Conservation (phyloP, 2,329 filamentous ascomycete species). For the Fusarium bulbicola region DNA sequence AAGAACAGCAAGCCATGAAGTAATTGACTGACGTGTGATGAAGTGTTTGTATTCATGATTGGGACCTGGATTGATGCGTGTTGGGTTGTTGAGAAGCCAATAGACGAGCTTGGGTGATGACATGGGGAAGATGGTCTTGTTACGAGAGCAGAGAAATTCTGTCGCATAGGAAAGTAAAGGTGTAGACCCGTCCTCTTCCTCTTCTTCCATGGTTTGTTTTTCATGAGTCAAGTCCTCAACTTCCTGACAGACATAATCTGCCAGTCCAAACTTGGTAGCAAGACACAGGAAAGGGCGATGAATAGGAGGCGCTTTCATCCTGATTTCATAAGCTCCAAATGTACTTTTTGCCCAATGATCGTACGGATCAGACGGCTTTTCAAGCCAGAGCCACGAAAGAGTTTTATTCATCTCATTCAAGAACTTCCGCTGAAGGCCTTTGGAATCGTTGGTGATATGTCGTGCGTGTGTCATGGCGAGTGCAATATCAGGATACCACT, state of each 20-base stretch:
- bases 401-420: constrained; percentile 9
- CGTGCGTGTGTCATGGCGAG: constrained; percentile 51
- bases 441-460: constrained; percentile 32
- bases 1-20: not conserved
- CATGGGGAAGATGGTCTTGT: constrained; percentile 7
- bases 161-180: constrained; percentile 8
- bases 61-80: not conserved
- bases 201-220: too few species aligned
- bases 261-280: not conserved
- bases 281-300: not conserved
- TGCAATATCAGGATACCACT: constrained; percentile 51
- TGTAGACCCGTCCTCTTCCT: not conserved
- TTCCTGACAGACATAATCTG: not conserved
- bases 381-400: constrained; percentile 5
- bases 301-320: constrained; percentile 7
- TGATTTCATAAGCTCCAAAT: constrained; percentile 6
- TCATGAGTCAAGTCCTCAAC: not conserved
- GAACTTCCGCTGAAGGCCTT: not conserved
- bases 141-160: constrained; percentile 13
- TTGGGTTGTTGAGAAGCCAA: not conserved
- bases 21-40: not conserved
- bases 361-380: not conserved
- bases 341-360: constrained; percentile 16
- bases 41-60: constrained; percentile 15
- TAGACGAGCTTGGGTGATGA: not conserved